phyloP scores from a whole-genome alignment of 2,329 filamentous ascomycete species.

The Zopfia rhizophila region DNA sequence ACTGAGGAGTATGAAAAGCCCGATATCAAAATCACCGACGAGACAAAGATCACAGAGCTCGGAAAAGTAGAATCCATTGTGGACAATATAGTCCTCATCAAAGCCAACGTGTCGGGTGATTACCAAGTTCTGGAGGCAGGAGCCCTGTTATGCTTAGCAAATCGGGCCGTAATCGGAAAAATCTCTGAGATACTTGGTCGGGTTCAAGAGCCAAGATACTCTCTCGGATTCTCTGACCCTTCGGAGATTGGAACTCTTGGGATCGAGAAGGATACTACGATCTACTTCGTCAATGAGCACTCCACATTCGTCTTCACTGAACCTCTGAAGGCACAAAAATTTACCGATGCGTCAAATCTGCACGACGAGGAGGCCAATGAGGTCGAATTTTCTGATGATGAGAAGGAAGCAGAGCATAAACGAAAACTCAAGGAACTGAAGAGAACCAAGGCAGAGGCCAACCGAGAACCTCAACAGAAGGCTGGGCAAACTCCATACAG shows the following conservation, averaged over 20 bases:
- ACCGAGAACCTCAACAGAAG: constrained; percentile 33
- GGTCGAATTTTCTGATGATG: constrained; percentile 95
- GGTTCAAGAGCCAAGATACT: constrained; percentile 87
- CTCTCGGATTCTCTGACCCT: constrained; percentile 76
- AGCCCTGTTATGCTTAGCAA: constrained; percentile 81
- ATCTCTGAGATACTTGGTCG: constrained; percentile 88
- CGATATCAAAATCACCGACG: constrained; percentile 77
- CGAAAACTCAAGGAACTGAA: constrained; percentile 67
- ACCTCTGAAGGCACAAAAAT: constrained; percentile 80
- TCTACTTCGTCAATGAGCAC: constrained; percentile 84
- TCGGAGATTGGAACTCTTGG: constrained; percentile 75
- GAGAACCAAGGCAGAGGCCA: constrained; percentile 51
- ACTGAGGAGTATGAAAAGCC: constrained; percentile 68
- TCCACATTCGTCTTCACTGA: constrained; percentile 89
- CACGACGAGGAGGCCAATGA: constrained; percentile 95
- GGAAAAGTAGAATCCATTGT: constrained; percentile 81
- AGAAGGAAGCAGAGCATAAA: constrained; percentile 86
- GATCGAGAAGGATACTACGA: constrained; percentile 72
- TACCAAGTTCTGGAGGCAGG: constrained; percentile 86
- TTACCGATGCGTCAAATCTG: constrained; percentile 92
- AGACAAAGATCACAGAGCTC: constrained; percentile 80
- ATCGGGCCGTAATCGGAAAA: constrained; percentile 80
- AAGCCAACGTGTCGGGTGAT: constrained; percentile 80
- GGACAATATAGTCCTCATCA: constrained; percentile 81
- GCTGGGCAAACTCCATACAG: constrained; percentile 8